Base-by-base conservation (phyloP, 192 early-diverging fungal species). In the Martensiomyces pterosporus region DNA sequence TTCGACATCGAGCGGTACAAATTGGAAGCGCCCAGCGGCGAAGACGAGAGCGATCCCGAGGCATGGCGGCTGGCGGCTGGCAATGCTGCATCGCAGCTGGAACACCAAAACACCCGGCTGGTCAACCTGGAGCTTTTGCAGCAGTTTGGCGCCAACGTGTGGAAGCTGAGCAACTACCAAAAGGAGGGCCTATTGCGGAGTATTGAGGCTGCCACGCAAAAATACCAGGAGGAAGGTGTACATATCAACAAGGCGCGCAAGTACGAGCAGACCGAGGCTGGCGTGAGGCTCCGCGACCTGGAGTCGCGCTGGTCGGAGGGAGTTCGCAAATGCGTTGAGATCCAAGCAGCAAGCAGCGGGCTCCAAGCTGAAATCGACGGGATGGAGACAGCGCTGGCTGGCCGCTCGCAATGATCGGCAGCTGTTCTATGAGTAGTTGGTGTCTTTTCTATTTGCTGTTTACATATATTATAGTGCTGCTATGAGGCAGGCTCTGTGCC, bases 71-170 rank as follows among this genome's bases (percentile, higher is more conserved):
- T 12, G 21, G 64, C 64, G 2, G 55, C 59, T 13, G 54, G 62
- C 24, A 75, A 75, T 12, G 71, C 71, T 3, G 64, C 64, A 4
- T 44, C 71, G 6, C 71, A 75, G 52, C 55, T 75, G 27, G 71
- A 75, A 47, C 71, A 75, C 55, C 71, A 75, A 33, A 25, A 13
- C 12, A 62, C 58, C 14, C 48, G 71, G 14, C 25, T 58, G 16
- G 55, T 58, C n/a, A 75, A 75, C 33, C 41, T 74, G 1, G 70
- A 74, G 52, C 45, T 74, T 17, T 41, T 74, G 52, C 64, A 74
- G 49, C 49, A 62, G 27, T 74, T 67, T 58, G 70, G 70, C 18
- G 58, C 64, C 2, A 67, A 74, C 32, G 58, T 55, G 9, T 74
- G 70, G 70, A 66, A 63, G 43, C 54, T 74, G 8, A 37, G 52